Evolutionary conservation across 306 rosid species (phyloP), one percentile per base, ranked within the genome.

Genomic region (Macrotyloma uniflorum): DNA sequence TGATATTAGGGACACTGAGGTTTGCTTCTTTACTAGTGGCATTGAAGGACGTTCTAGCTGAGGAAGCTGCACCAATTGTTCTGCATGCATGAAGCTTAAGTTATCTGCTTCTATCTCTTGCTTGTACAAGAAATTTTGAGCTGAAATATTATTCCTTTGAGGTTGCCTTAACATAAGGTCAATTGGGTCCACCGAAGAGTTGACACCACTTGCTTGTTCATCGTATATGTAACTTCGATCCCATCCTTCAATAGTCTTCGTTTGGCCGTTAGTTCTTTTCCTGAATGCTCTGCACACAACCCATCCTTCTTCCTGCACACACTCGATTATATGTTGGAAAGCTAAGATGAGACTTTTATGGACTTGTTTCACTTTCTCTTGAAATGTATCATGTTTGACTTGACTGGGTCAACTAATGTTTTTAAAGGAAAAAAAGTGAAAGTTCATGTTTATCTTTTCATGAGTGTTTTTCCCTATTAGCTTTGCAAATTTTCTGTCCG

Each of bases 251-350:
- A 80, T 63, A 28, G 63, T 76, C 86, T 88, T 94, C 26, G 72
- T 85, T 82, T 89, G 98, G 26, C 82, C 38, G 5, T 45, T 93
- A 0, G 78, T 80, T 84, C 89, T 82, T 76, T 95, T 95, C 93
- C 88, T 95, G 97, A 95, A 95, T 72, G 98, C 98, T 84, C 92
- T 84, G 81, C 98, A 95, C 0, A 95, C 98, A 9, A 95, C 98
- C 98, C 98, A 95, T 63, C 98, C 98, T 95, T 95, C 98, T 74
- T 95, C 98, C 98, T 95, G 88, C 30, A 84, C 55, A 87, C 72
- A 72, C 55, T 64, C 72, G 20, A 74, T 35, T 70, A 40, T 67
- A 36, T 55, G 42, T 75, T 67, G 11, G 6, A 28, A 75, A 70
- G 20, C 11, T 62, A 43, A 81, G 45, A 78, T 59, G 16, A 40